A percentile compares a stretch with the other conserved stretches of the same genome.
These are phyloP conservation scores for Kluyveromyces marxianus DNA, from an alignment of 1,139 yeast species.

Conservation along the genomic window DNA sequence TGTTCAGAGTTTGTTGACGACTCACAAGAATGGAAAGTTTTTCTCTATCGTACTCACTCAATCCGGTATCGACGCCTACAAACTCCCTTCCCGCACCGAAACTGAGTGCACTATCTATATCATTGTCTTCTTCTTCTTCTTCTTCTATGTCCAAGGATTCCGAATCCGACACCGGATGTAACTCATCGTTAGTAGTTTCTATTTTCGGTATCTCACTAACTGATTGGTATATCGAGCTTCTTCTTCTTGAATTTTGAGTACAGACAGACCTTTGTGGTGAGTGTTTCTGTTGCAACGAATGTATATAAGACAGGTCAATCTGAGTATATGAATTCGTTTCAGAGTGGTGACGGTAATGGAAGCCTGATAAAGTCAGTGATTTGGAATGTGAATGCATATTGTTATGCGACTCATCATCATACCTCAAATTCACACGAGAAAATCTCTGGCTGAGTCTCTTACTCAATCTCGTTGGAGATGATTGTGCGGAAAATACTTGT, in stretches of 20 bases:
- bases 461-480: slow-evolving; percentile 27
- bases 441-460: slow-evolving; percentile 25
- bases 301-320: slow-evolving; percentile 28
- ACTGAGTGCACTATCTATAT: not conserved
- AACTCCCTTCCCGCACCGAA: not conserved
- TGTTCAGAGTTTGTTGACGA: slow-evolving; percentile 1
- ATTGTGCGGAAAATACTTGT: slow-evolving; percentile 13
- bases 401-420: slow-evolving; percentile 8
- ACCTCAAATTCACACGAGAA: slow-evolving; percentile 26
- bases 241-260: slow-evolving; percentile 14
- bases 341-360: not conserved
- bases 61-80: not conserved
- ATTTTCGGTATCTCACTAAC: not conserved
- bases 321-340: slow-evolving; percentile 10
- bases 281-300: slow-evolving; percentile 23
- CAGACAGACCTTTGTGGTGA: slow-evolving; percentile 21
- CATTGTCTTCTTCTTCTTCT: not conserved
- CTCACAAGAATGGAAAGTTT: slow-evolving; percentile 8
- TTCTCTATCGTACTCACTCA: slow-evolving; percentile 11
- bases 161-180: not conserved
- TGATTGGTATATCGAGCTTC: slow-evolving; percentile 12
- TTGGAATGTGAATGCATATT: slow-evolving; percentile 12
- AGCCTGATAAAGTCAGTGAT: not conserved
- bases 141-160: not conserved
- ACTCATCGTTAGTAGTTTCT: not conserved